phyloP scores from a whole-genome alignment of 768 basidiomycete genomes.

The Naganishia friedmannii region DNA sequence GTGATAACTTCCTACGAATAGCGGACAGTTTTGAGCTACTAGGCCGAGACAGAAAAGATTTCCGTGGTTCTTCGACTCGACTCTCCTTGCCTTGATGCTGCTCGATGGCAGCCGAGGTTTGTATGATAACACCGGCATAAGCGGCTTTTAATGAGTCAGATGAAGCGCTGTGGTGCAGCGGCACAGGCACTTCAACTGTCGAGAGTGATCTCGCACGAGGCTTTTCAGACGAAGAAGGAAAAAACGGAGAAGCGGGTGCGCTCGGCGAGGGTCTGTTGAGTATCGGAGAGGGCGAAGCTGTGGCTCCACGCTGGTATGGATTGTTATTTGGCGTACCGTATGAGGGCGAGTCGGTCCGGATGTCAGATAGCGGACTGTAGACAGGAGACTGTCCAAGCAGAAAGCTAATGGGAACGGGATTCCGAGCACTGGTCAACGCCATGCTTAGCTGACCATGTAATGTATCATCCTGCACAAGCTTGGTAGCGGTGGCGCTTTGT shows the following conservation, averaged over 20 bases:
- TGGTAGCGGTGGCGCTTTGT: neutral
- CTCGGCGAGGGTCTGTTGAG: slow-evolving; percentile 1
- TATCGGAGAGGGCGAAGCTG: neutral
- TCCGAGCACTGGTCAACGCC: slow-evolving; percentile 41
- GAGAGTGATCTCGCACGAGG: slow-evolving; percentile 22
- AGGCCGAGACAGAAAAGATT: slow-evolving; percentile 5
- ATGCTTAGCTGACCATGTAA: slow-evolving; percentile 48
- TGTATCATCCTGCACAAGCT: slow-evolving; percentile 31
- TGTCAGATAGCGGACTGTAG: neutral
- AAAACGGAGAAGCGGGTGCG: slow-evolving; percentile 16
- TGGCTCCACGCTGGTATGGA: neutral
- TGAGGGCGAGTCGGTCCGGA: neutral
- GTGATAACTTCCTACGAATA: slow-evolving; percentile 10
- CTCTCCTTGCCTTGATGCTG: neutral
- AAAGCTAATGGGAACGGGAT: slow-evolving; percentile 49
- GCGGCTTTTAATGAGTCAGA: slow-evolving; percentile 15
- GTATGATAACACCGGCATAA: slow-evolving; percentile 7
- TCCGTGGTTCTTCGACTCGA: neutral
- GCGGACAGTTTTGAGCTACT: slow-evolving; percentile 11
- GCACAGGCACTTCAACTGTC: slow-evolving; percentile 23
- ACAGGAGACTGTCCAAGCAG: slow-evolving; percentile 33
- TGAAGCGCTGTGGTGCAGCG: slow-evolving; percentile 25
- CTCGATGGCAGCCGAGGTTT: neutral
- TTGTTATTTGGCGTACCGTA: neutral
- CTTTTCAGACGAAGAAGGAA: neutral